A percentile compares a stretch with the other conserved stretches of the same genome.
These are phyloP conservation scores for Stachybotrys echinatus DNA, from an alignment of 2,329 filamentous ascomycete species.

Conservation along the genomic window DNA sequence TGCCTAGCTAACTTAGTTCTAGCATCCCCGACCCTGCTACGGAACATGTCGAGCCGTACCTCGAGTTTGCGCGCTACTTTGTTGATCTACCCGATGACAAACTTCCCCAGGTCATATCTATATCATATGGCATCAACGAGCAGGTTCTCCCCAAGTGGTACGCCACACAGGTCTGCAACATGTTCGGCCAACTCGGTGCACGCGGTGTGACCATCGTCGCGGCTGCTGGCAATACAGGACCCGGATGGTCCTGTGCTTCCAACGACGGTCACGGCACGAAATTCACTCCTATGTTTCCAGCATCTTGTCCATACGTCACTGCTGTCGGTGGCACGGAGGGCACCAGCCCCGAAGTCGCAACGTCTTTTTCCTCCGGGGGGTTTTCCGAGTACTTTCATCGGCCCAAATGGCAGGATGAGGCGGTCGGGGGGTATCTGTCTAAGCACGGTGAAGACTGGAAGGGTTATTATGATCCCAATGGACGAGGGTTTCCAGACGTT, in stretches of 20 bases:
- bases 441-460: conserved; percentile 43
- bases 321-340: conserved; percentile 53
- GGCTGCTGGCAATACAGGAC: conserved; percentile 51
- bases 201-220: conserved; percentile 65
- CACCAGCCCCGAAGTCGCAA: conserved; percentile 44
- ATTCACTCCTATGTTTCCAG: conserved; percentile 29
- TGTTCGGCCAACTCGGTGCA: conserved; percentile 59
- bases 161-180: conserved; percentile 43
- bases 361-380: conserved; percentile 46
- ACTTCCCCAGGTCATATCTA: conserved; percentile 59
- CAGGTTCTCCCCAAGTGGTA: conserved; percentile 56
- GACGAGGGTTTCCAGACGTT: conserved; percentile 58
- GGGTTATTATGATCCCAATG: conserved; percentile 36
- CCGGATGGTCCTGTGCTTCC: conserved; percentile 27
- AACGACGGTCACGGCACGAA: conserved; percentile 28
- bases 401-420: conserved; percentile 39
- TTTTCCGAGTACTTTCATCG: conserved; percentile 42
- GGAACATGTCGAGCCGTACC: conserved; percentile 58
- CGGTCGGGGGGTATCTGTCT: conserved; percentile 37
- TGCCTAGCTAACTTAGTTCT: background rate
- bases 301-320: conserved; percentile 55
- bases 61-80: conserved; percentile 58
- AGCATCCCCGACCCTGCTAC: conserved; percentile 22
- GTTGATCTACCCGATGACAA: conserved; percentile 45
- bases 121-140: conserved; percentile 68